Conservation (phyloP, 1,139 yeast species). For the Hemisphaericaspora xylanilytica region DNA sequence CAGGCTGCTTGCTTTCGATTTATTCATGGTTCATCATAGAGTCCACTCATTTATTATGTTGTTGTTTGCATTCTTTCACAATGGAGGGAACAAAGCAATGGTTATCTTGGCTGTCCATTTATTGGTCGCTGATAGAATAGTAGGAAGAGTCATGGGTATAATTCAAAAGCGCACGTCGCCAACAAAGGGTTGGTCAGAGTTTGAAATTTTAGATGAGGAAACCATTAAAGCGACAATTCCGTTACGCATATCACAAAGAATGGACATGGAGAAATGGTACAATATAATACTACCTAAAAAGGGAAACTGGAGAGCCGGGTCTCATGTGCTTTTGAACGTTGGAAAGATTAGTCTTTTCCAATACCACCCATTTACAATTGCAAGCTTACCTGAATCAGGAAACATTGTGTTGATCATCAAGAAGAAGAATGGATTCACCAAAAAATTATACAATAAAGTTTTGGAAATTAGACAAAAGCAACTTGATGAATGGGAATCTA, state of each 20-base stretch:
- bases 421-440: slow-evolving; percentile 45
- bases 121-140: slow-evolving; percentile 44
- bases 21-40: slow-evolving; percentile 45
- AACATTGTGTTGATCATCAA: slow-evolving; percentile 41
- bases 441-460: slow-evolving; percentile 24
- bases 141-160: slow-evolving; percentile 28
- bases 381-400: slow-evolving; percentile 36
- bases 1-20: slow-evolving; percentile 42
- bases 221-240: slow-evolving; percentile 42
- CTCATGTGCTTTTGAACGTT: slow-evolving; percentile 43
- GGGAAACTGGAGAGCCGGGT: slow-evolving; percentile 50
- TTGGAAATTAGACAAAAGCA: slow-evolving; percentile 14
- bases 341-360: slow-evolving; percentile 37
- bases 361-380: slow-evolving; percentile 49
- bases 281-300: slow-evolving; percentile 32
- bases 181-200: slow-evolving; percentile 37
- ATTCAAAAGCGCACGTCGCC: slow-evolving; percentile 38
- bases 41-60: slow-evolving; percentile 44
- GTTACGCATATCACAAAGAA: slow-evolving; percentile 19
- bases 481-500: slow-evolving; percentile 14
- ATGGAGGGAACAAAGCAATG: slow-evolving; percentile 31
- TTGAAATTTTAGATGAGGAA: slow-evolving; percentile 41
- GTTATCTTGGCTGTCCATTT: slow-evolving; percentile 45
- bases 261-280: slow-evolving; percentile 27
- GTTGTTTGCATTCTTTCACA: slow-evolving; percentile 44